Conservation (phyloP, 768 basidiomycete genomes). For the Russula foetens region DNA sequence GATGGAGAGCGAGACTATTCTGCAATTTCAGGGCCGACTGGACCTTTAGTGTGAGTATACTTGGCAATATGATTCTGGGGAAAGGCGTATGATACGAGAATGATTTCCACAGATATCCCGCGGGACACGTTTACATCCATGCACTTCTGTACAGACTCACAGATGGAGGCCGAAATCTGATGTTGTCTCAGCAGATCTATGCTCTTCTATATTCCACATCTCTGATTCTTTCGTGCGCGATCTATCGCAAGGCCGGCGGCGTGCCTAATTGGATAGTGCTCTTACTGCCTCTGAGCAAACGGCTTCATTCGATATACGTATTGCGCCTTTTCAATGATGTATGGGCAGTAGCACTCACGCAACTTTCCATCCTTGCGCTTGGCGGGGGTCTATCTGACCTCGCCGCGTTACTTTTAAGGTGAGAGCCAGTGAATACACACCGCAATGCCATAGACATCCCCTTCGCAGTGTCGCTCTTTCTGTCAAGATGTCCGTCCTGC, state of each 20-base stretch:
- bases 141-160: conserved; percentile 58
- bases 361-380: conserved; percentile 60
- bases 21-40: conserved; percentile 80
- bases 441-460: conserved; percentile 12
- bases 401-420: conserved; percentile 72
- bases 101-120: conserved; percentile 67
- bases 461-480: conserved; percentile 67
- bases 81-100: background rate
- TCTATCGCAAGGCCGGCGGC: conserved; percentile 55
- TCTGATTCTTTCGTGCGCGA: conserved; percentile 52
- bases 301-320: conserved; percentile 89
- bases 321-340: conserved; percentile 94
- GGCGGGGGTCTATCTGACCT: conserved; percentile 50
- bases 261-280: conserved; percentile 67
- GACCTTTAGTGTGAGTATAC: conserved; percentile 73
- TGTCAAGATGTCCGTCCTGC: conserved; percentile 88
- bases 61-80: background rate
- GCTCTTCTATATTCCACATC: conserved; percentile 62
- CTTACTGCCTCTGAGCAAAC: conserved; percentile 79
- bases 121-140: conserved; percentile 85
- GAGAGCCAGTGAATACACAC: conserved; percentile 20
- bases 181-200: conserved; percentile 71
- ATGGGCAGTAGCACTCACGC: conserved; percentile 64
- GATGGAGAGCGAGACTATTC: conserved; percentile 81
- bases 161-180: conserved; percentile 48